A percentile compares a stretch with the other conserved stretches of the same genome.
These are phyloP conservation scores for Verticillium nonalfalfae DNA, from an alignment of 2,329 filamentous ascomycete species.

Conservation along the genomic window DNA sequence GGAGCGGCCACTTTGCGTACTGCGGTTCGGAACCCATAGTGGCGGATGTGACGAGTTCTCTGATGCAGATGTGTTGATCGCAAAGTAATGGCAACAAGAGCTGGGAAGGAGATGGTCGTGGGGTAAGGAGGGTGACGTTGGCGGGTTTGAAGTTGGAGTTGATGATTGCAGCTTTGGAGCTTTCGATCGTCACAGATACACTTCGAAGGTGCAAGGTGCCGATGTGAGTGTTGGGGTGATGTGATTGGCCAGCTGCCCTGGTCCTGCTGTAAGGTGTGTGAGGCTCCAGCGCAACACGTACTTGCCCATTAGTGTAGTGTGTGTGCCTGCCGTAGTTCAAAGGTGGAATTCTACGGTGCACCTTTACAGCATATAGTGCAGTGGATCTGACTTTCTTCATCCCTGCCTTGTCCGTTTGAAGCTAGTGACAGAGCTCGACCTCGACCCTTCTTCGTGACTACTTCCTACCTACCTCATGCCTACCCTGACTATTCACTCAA, in stretches of 20 bases:
- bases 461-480: neutral
- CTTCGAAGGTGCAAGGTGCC: neutral
- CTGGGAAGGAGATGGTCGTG: slow-evolving; percentile 5
- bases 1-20: slow-evolving; percentile 78
- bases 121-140: neutral
- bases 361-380: neutral
- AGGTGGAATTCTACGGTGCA: neutral
- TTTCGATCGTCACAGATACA: neutral
- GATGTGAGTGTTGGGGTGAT: neutral
- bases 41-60: slow-evolving; percentile 10
- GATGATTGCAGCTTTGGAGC: neutral
- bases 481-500: neutral
- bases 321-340: neutral
- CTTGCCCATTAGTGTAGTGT: neutral
- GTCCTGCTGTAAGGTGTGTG: slow-evolving; percentile 3
- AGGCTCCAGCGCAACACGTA: slow-evolving; percentile 14
- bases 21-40: slow-evolving; percentile 76
- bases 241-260: neutral
- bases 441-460: neutral
- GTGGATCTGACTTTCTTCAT: neutral
- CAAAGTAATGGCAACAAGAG: slow-evolving; percentile 2
- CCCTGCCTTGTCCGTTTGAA: neutral
- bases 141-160: neutral
- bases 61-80: neutral
- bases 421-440: neutral